These are phyloP conservation scores for Periglandula ipomoeae DNA, from an alignment of 2,329 filamentous ascomycete genomes.

Conservation along the genomic window DNA sequence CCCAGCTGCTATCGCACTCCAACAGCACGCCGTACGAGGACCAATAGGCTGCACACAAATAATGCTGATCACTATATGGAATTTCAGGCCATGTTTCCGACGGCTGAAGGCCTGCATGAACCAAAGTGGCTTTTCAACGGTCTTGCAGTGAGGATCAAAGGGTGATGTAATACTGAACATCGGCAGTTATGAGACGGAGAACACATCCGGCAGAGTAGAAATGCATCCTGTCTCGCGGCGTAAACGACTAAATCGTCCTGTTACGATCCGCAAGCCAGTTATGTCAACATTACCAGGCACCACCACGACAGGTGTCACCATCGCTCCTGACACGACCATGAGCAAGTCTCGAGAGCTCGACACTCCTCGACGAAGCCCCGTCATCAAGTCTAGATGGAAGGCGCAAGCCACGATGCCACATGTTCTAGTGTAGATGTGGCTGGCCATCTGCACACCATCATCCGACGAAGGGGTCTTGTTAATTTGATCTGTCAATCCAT, in stretches of 20 bases:
- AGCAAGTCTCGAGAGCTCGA: background rate
- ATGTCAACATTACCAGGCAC: background rate
- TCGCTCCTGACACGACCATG: background rate
- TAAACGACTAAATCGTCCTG: background rate
- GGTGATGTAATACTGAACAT: background rate
- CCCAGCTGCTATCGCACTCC: too few relatives aligned
- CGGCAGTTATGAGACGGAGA: background rate
- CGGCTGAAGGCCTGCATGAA: background rate
- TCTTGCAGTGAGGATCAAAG: background rate
- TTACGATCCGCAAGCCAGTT: background rate
- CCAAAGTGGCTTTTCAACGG: background rate
- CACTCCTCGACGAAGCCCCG: background rate
- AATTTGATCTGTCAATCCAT: background rate
- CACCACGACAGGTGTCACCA: background rate
- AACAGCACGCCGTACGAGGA: too few relatives aligned
- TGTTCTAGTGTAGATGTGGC: background rate
- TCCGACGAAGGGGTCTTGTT: background rate
- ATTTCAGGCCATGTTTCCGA: background rate
- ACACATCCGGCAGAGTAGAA: background rate
- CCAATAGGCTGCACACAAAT: too few relatives aligned
- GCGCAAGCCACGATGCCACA: background rate
- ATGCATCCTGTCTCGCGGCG: too few relatives aligned
- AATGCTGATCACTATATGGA: too few relatives aligned
- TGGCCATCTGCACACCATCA: slow-evolving; percentile 3
- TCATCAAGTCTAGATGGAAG: background rate